phyloP scores from a whole-genome alignment of 2,329 filamentous ascomycete genomes.

The Fonsecaea pedrosoi region DNA sequence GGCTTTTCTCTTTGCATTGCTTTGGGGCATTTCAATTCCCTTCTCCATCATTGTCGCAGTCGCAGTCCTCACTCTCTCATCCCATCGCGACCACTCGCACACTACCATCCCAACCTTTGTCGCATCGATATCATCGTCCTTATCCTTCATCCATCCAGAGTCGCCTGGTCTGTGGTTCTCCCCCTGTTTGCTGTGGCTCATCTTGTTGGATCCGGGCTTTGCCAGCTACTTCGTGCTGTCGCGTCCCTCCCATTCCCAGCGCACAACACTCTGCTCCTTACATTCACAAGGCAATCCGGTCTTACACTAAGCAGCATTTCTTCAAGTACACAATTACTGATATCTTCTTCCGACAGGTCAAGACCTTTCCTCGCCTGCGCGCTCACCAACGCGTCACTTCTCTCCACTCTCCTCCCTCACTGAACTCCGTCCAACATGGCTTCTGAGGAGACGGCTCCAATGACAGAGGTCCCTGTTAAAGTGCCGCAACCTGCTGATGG shows the following conservation, averaged over 20 bases:
- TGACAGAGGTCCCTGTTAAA: constrained; percentile 37
- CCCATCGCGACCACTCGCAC: constrained; percentile 24
- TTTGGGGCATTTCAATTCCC: constrained; percentile 24
- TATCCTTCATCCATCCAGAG: constrained; percentile 22
- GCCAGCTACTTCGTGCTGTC: constrained; percentile 21
- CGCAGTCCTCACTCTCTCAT: constrained; percentile 21
- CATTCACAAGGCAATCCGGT: constrained; percentile 9
- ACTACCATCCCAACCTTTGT: constrained; percentile 26
- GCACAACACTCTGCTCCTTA: constrained; percentile 14
- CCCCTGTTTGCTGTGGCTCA: constrained; percentile 15
- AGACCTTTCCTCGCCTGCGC: constrained; percentile 13
- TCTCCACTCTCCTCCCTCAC: constrained; percentile 13
- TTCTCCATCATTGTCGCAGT: constrained; percentile 33
- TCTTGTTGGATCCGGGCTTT: constrained; percentile 15
- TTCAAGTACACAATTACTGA: constrained; percentile 20
- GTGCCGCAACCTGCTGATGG: constrained; percentile 36
- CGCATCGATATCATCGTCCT: constrained; percentile 20
- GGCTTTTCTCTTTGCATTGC: constrained; percentile 20
- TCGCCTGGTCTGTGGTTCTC: constrained; percentile 25
- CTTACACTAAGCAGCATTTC: neutral
- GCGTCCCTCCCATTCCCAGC: constrained; percentile 25
- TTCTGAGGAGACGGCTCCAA: constrained; percentile 25
- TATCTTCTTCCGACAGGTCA: constrained; percentile 17
- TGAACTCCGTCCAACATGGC: constrained; percentile 24
- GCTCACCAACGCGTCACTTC: constrained; percentile 26